A percentile compares a stretch with the other conserved stretches of the same genome.
These are phyloP conservation scores for Naganishia sp. DNA, from an alignment of 1,284 basidiomycete species.

Conservation along the genomic window DNA sequence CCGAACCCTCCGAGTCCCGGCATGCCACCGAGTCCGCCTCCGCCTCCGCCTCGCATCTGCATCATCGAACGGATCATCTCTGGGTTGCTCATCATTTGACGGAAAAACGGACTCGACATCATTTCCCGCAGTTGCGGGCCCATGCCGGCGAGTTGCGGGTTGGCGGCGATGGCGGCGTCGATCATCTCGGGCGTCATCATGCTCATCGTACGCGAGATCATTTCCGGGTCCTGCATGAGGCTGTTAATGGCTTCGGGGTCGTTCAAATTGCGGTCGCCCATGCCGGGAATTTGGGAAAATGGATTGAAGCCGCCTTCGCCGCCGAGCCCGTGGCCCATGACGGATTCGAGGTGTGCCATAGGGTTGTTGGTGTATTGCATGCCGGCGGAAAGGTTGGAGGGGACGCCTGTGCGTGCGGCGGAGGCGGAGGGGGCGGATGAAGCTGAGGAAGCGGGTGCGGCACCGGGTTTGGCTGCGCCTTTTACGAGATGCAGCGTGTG, in stretches of 20 bases:
- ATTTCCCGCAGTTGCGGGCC: conserved; percentile 76
- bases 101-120: conserved; percentile 76
- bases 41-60: conserved; percentile 63
- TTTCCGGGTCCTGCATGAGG: conserved; percentile 80
- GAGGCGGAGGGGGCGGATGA: conserved; percentile 50
- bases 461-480: conserved; percentile 65
- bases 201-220: conserved; percentile 71
- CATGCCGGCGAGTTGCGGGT: conserved; percentile 77
- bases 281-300: conserved; percentile 70
- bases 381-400: conserved; percentile 45
- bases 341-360: conserved; percentile 50
- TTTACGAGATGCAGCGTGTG: conserved; percentile 95
- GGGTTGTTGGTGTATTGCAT: conserved; percentile 49
- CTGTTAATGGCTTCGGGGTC: conserved; percentile 88
- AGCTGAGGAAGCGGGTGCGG: conserved; percentile 46
- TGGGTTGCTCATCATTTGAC: conserved; percentile 79
- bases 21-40: conserved; percentile 36
- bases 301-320: conserved; percentile 69
- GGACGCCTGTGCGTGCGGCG: conserved; percentile 60
- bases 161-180: conserved; percentile 75
- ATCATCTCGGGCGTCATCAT: conserved; percentile 77
- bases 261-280: conserved; percentile 67
- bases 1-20: conserved; percentile 42
- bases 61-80: conserved; percentile 76
- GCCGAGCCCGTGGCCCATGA: conserved; percentile 38